Evolutionary conservation across 2,329 filamentous ascomycete species (phyloP).

Genomic region (Apiospora hydei): DNA sequence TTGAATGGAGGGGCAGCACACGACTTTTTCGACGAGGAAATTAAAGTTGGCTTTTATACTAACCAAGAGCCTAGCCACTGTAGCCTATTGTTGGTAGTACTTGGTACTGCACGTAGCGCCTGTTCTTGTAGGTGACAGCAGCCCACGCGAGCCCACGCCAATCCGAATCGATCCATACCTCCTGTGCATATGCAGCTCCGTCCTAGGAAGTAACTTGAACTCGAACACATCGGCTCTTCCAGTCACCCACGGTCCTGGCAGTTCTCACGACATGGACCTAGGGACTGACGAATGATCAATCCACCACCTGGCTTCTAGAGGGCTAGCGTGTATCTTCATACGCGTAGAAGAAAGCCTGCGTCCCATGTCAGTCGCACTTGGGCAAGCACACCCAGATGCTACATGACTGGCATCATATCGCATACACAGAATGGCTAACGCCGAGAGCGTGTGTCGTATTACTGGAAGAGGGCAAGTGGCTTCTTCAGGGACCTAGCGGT

Average conservation of each 20-base stretch:
- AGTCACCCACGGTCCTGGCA: not conserved
- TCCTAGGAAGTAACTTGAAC: not conserved
- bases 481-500: not conserved
- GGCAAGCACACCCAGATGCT: constrained; percentile 8
- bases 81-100: not conserved
- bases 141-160: not conserved
- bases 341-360: not conserved
- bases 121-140: not conserved
- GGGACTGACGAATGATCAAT: not conserved
- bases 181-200: not conserved
- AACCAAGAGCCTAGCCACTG: constrained; percentile 14
- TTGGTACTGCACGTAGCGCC: not conserved
- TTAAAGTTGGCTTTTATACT: constrained; percentile 44
- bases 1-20: constrained; percentile 44
- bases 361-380: constrained; percentile 8
- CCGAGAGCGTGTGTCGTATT: constrained; percentile 21
- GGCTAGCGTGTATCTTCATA: not conserved
- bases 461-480: constrained; percentile 6
- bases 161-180: not conserved
- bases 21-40: constrained; percentile 34
- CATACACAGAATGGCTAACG: not conserved
- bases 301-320: not conserved
- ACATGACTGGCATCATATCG: constrained; percentile 16
- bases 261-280: not conserved
- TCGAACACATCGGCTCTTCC: not conserved